Evolutionary conservation across 2,329 filamentous ascomycete genomes (phyloP), one percentile per base, ranked within the genome.

Genomic region (Colletotrichum costaricense): DNA sequence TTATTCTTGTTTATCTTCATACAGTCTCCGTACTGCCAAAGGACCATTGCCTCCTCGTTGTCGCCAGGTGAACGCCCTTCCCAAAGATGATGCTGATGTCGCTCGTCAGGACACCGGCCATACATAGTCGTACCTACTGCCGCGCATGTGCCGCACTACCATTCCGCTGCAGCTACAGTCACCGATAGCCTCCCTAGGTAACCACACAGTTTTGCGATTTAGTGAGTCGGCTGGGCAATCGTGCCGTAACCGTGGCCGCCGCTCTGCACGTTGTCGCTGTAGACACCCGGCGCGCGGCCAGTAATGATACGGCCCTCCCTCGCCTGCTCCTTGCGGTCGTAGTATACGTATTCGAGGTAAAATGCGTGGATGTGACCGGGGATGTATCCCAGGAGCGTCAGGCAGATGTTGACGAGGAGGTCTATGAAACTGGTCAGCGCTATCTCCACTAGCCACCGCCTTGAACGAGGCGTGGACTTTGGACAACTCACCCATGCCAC

Each of bases 331-430:
- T 88, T 88, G 52, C 93, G 92, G 78, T 94, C 90, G 82, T 93
- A 96, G 85, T 95, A 97, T 75, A 97, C 87, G 81, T 95, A 97
- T 82, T 95, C 91, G 74, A 95, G 77, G 81, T 95, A 97, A 82
- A 95, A 95, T 56, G 93, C 93, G 80, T 95, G 92, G 55, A 96
- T 89, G 76, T 95, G 92, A 8, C 94, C 94, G 0, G 94, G 94
- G 63, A 97, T 83, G 81, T 92, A 94, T n/a, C 91, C 91, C 26
- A 93, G 86, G 33, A 93, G 77, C 0, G 92, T 93, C 75, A 94
- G 82, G 76, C 89, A 87, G 77, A 93, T 88, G 80, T 93, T 94
- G 82, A 93, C 89, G 65, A 91, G 85, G 42, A 93, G 81, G 78
- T 93, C 92, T 77, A 22, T 28, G 28, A 16, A 16, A 16, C 42